A percentile compares a stretch with the other conserved stretches of the same genome.
These are phyloP conservation scores for Botrytis fragariae DNA, from an alignment of 2,329 filamentous ascomycete species.

Conservation along the genomic window DNA sequence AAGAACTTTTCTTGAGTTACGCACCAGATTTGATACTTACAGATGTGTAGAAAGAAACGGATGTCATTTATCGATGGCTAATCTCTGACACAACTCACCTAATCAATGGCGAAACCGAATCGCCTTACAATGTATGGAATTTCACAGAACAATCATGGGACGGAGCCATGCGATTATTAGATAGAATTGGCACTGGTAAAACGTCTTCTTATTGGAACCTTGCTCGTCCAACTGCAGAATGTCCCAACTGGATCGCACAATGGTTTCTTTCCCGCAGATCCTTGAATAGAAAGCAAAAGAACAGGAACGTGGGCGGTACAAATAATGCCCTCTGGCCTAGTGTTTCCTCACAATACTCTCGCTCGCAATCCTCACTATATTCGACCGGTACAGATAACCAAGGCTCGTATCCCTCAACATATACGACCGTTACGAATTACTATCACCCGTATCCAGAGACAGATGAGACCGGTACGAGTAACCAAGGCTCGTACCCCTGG, in stretches of 20 bases:
- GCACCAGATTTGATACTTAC: neutral
- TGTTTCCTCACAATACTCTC: too few relatives aligned
- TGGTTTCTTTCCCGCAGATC: constrained; percentile 36
- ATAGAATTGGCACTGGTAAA: too few relatives aligned
- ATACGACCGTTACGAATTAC: too few relatives aligned
- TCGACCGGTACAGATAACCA: too few relatives aligned
- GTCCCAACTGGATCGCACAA: constrained; percentile 37
- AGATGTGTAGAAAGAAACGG: constrained; percentile 34
- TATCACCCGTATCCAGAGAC: too few relatives aligned
- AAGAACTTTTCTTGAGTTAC: constrained; percentile 17
- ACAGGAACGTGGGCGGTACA: too few relatives aligned
- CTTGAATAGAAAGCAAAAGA: neutral
- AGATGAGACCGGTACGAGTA: too few relatives aligned
- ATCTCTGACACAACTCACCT: constrained; percentile 22
- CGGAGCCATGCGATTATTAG: constrained; percentile 32
- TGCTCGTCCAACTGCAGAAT: constrained; percentile 24
- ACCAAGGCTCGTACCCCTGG: too few relatives aligned
- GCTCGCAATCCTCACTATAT: too few relatives aligned
- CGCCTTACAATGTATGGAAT: constrained; percentile 37
- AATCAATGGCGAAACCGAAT: neutral
- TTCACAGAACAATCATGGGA: constrained; percentile 34
- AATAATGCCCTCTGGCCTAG: too few relatives aligned
- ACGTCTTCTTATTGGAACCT: constrained; percentile 36
- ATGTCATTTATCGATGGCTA: constrained; percentile 34
- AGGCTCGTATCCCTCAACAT: too few relatives aligned